Evolutionary conservation across 495 filamentous ascomycete genomes (phyloP), one percentile per base, ranked within the genome.

Genomic region (Penicillium samsonianum): DNA sequence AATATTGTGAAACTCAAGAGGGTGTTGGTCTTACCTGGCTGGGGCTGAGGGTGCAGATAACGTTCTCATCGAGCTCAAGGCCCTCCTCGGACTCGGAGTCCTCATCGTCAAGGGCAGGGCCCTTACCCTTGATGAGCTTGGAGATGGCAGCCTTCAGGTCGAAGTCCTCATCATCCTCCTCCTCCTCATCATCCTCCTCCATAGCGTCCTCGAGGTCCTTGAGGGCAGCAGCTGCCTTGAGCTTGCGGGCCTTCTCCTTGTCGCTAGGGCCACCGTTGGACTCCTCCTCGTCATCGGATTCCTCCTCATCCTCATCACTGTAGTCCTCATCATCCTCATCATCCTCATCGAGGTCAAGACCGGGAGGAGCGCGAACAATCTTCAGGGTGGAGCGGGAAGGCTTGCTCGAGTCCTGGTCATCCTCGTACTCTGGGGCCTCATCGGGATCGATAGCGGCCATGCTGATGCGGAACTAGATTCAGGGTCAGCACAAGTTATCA

Each of bases 371-470:
- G 69, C 91, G 92, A 67, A 96, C 78, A 58, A 98, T 80, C 77
- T 92, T 96, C 65, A 98, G 79, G 43, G 94, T 98, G 37, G 94
- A 87, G 65, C 92, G 87, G 45, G 86, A 81, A 41, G 83, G 68
- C 49, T 76, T 75, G 71, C 79, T 81, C 44, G 85, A 77, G 54
- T 85, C 85, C 58, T 79, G 77, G 35, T 82, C 81, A 35, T 84
- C 80, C 54, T 86, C 83, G 50, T 81, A 81, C 58, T 89, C 84
- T 38, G 89, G 85, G 45, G 77, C 79, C 59, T 89, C 88, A 65
- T 84, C 89, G 33, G 94, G 94, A 71, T 99, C 92, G 65, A 99
- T 87, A 64, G 94, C 94, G 65, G 95, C 94, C 94, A 99, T 99
- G 66, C 91, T 97, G 62, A 99, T 88, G 65, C 90, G 92, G 78